Conservation (phyloP, 202 grass and related monocot species). For the Zoysia matrella region DNA sequence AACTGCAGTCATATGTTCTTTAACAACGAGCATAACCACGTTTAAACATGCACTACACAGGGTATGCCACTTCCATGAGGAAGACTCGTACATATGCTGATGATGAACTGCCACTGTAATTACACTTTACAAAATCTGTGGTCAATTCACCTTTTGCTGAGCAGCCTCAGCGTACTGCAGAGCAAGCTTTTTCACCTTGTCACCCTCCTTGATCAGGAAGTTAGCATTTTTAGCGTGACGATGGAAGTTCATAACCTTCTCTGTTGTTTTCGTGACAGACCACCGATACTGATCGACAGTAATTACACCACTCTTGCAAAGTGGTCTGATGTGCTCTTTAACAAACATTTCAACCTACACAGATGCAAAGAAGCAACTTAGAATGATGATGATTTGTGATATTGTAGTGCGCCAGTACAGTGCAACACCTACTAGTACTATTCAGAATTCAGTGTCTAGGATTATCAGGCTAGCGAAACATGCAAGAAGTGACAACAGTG, state of each 20-base stretch:
- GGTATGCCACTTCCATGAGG: neutral
- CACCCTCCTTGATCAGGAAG: conserved; percentile 90
- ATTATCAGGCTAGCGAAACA: neutral
- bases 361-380: conserved; percentile 2
- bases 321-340: conserved; percentile 93
- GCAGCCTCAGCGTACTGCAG: conserved; percentile 86
- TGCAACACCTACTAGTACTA: conserved; percentile 2
- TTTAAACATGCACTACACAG: neutral
- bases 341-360: conserved; percentile 78
- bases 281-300: conserved; percentile 78
- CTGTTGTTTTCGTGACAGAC: conserved; percentile 67
- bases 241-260: conserved; percentile 87
- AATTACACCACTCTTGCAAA: conserved; percentile 93
- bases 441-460: conserved; percentile 14
- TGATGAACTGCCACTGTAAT: neutral
- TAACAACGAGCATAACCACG: neutral
- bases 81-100: neutral
- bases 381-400: neutral
- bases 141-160: conserved; percentile 60
- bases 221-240: conserved; percentile 68
- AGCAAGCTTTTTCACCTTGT: conserved; percentile 91
- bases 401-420: neutral
- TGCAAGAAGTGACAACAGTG: neutral
- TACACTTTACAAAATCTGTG: neutral
- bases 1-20: neutral